Percentiles rank a stretch among this genome's conserved stretches.
Evolutionary conservation across 768 basidiomycete species (phyloP).

Genomic region (Russula sp.): DNA sequence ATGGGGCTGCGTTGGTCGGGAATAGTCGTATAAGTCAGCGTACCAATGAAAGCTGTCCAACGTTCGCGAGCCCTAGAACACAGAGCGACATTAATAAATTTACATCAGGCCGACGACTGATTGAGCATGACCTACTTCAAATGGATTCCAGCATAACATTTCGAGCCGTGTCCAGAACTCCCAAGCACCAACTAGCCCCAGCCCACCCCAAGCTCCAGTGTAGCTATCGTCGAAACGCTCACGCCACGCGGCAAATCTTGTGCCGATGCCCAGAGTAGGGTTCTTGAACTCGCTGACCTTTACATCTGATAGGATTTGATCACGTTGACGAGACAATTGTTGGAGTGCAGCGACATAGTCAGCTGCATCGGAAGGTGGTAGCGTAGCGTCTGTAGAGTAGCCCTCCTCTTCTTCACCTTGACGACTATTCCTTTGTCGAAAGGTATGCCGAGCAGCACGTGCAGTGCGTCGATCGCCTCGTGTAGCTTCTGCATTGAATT

Average conservation of each 20-base stretch:
- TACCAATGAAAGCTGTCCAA: conserved; percentile 87
- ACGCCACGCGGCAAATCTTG: conserved; percentile 66
- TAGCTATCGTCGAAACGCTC: conserved; percentile 74
- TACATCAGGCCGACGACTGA: not conserved
- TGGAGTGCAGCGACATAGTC: conserved; percentile 62
- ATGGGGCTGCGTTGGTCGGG: conserved; percentile 27
- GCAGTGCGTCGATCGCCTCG: conserved; percentile 52
- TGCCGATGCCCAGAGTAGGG: conserved; percentile 62
- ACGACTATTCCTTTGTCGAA: conserved; percentile 29
- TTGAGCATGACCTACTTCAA: conserved; percentile 47
- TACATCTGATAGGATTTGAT: conserved; percentile 71
- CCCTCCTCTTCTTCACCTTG: conserved; percentile 55
- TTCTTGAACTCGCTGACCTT: conserved; percentile 77
- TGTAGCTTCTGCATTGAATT: conserved; percentile 37
- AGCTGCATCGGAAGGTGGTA: conserved; percentile 55
- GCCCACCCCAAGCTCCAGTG: conserved; percentile 80
- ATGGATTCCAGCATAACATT: conserved; percentile 79
- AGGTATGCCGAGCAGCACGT: conserved; percentile 48
- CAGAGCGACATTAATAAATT: conserved; percentile 8
- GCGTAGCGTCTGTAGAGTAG: conserved; percentile 77
- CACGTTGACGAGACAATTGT: conserved; percentile 43
- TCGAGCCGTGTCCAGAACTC: conserved; percentile 93
- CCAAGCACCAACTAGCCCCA: conserved; percentile 84
- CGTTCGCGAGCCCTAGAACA: conserved; percentile 39
- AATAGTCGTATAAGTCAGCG: conserved; percentile 68